phyloP scores from a whole-genome alignment of 352 stramenopile species.

The Stephanocyclus meneghinianus region DNA sequence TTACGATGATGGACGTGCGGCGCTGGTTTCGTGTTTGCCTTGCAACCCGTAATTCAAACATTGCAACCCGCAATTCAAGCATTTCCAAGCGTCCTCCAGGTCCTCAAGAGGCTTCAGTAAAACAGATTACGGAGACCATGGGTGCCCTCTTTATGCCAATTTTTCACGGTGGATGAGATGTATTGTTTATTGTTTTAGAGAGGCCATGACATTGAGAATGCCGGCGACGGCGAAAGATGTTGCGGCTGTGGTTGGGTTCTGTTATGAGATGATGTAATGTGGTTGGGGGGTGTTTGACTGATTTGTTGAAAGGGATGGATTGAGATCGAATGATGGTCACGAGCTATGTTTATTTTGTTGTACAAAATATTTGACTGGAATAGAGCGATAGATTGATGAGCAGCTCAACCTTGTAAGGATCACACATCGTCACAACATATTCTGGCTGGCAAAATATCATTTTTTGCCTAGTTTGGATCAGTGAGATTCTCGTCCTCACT shows the following conservation, averaged over 20 bases:
- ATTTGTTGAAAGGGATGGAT: constrained; percentile 6
- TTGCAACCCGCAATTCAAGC: constrained; percentile 57
- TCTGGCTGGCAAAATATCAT: no score
- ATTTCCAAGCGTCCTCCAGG: constrained; percentile 33
- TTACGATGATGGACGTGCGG: constrained; percentile 41
- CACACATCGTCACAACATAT: no score
- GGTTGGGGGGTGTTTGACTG: constrained; percentile 24
- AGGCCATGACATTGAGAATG: constrained; percentile 50
- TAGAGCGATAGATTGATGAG: no score
- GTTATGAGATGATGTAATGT: constrained; percentile 53
- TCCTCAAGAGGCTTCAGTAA: constrained; percentile 27
- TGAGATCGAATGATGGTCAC: not conserved
- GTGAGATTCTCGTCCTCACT: constrained; percentile 17
- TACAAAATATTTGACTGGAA: constrained; percentile 1
- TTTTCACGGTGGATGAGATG: constrained; percentile 59
- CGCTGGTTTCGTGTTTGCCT: constrained; percentile 63
- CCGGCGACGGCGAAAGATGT: constrained; percentile 10
- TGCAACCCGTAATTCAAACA: constrained; percentile 14
- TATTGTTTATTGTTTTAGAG: constrained; percentile 77
- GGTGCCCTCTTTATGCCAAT: constrained; percentile 58
- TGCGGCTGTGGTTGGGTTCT: constrained; percentile 52
- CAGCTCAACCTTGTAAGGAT: no score
- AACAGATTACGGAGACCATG: constrained; percentile 55
- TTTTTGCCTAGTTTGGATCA: constrained; percentile 3
- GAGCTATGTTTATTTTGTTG: not conserved